These are phyloP conservation scores for Saccharomyces hybrid DNA, from an alignment of 1,139 yeast genomes.

Conservation along the genomic window DNA sequence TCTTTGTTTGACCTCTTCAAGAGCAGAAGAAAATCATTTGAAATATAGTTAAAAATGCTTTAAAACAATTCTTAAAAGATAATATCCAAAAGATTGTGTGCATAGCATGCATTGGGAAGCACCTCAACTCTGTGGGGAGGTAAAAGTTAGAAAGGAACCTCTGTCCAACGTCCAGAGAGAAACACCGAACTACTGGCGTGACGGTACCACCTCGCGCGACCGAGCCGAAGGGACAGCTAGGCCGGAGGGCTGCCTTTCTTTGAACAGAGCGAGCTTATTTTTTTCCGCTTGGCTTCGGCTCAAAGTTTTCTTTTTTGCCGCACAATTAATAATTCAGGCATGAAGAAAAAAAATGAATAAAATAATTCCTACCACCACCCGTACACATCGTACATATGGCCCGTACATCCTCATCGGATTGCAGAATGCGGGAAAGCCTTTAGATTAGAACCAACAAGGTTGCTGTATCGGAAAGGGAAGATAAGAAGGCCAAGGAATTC, in stretches of 20 bases:
- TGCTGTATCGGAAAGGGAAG: neutral
- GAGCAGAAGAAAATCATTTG: neutral
- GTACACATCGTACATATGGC: neutral
- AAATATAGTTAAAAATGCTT: neutral
- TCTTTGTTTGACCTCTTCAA: neutral
- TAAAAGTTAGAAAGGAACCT: neutral
- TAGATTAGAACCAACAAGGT: neutral
- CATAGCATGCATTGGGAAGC: neutral
- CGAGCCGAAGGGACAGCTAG: neutral
- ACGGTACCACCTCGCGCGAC: neutral
- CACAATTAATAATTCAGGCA: neutral
- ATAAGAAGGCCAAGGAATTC: neutral
- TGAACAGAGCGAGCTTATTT: neutral
- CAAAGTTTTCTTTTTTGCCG: neutral
- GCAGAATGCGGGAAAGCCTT: neutral
- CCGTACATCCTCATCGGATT: neutral
- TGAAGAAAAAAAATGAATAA: neutral
- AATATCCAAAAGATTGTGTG: neutral
- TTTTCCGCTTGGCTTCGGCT: neutral
- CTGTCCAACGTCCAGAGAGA: neutral
- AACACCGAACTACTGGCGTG: neutral
- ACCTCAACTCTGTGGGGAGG: neutral
- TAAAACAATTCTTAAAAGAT: neutral
- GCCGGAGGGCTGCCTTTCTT: neutral
- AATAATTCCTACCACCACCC: neutral